Conservation (phyloP, 2,329 filamentous ascomycete genomes). For the Penicillium sp. region DNA sequence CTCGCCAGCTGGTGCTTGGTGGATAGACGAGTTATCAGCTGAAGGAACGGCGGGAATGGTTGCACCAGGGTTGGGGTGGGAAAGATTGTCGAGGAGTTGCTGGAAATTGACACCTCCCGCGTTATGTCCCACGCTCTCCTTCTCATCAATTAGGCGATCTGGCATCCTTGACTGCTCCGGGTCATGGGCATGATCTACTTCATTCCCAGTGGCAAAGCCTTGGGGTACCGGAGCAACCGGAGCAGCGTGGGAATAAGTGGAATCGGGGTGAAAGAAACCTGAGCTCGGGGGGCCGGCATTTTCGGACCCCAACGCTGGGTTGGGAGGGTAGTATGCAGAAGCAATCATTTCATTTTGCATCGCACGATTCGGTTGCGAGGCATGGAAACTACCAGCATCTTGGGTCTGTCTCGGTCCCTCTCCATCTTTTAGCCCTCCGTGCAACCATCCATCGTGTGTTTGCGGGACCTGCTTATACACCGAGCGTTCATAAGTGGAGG, state of each 20-base stretch:
- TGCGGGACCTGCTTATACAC: constrained; percentile 18
- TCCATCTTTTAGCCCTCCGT: constrained; percentile 12
- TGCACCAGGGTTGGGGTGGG: constrained; percentile 33
- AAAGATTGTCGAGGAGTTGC: constrained; percentile 49
- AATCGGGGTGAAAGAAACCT: constrained; percentile 16
- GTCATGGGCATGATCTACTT: constrained; percentile 30
- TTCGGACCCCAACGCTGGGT: constrained; percentile 13
- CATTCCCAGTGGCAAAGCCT: constrained; percentile 27
- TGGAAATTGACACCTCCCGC: constrained; percentile 48
- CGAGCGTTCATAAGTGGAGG: constrained; percentile 55
- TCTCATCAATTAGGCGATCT: constrained; percentile 25
- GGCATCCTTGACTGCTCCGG: constrained; percentile 19
- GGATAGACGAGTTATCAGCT: constrained; percentile 28
- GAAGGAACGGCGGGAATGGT: constrained; percentile 25
- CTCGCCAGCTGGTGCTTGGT: constrained; percentile 31
- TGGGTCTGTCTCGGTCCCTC: constrained; percentile 17
- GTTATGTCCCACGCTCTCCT: constrained; percentile 20
- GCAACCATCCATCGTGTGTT: constrained; percentile 18
- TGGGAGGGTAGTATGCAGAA: constrained; percentile 28
- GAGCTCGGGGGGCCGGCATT: constrained; percentile 8
- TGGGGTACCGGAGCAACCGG: constrained; percentile 22
- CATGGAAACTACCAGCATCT: constrained; percentile 37
- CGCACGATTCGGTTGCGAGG: constrained; percentile 20
- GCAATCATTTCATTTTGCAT: constrained; percentile 30
- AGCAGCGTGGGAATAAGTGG: constrained; percentile 28